Conservation (phyloP, 805 yeast genomes). For the Ogataea trehaloabstinens region DNA sequence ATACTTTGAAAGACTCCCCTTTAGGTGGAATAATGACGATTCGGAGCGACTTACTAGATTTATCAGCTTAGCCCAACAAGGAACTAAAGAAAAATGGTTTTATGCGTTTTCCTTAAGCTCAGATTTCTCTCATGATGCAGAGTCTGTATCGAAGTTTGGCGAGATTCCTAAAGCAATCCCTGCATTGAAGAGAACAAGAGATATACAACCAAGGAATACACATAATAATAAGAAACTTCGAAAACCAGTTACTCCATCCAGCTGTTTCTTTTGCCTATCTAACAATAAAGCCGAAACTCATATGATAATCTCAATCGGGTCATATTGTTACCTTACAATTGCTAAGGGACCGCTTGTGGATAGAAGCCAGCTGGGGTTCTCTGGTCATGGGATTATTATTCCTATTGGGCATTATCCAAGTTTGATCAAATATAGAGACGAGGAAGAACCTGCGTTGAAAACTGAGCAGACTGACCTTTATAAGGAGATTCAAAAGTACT, state of each 20-base stretch:
- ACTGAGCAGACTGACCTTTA: conserved; percentile 33
- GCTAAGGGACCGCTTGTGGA: conserved; percentile 84
- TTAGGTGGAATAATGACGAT: conserved; percentile 48
- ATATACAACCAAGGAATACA: neutral
- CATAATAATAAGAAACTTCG: conserved; percentile 24
- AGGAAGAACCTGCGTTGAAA: conserved; percentile 19
- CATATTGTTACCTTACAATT: conserved; percentile 61
- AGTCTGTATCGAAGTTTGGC: conserved; percentile 18
- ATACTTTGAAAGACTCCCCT: conserved; percentile 55
- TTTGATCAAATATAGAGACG: conserved; percentile 24
- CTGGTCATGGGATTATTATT: conserved; percentile 80
- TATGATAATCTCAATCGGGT: conserved; percentile 76
- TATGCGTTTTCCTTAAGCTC: conserved; percentile 61
- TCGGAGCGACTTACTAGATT: conserved; percentile 51
- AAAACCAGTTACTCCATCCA: conserved; percentile 49
- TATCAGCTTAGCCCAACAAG: conserved; percentile 61
- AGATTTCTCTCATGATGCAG: conserved; percentile 24
- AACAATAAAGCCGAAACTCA: conserved; percentile 77
- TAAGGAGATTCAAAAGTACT: conserved; percentile 48
- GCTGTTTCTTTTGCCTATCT: conserved; percentile 81
- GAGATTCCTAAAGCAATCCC: conserved; percentile 8
- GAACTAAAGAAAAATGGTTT: conserved; percentile 61
- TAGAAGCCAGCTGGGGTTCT: conserved; percentile 48
- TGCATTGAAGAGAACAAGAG: conserved; percentile 1
- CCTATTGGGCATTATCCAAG: conserved; percentile 73